Percentiles rank a stretch among this genome's conserved stretches.
These are phyloP conservation scores for Claviceps fusiformis DNA, from an alignment of 2,329 filamentous ascomycete genomes.

Conservation along the genomic window DNA sequence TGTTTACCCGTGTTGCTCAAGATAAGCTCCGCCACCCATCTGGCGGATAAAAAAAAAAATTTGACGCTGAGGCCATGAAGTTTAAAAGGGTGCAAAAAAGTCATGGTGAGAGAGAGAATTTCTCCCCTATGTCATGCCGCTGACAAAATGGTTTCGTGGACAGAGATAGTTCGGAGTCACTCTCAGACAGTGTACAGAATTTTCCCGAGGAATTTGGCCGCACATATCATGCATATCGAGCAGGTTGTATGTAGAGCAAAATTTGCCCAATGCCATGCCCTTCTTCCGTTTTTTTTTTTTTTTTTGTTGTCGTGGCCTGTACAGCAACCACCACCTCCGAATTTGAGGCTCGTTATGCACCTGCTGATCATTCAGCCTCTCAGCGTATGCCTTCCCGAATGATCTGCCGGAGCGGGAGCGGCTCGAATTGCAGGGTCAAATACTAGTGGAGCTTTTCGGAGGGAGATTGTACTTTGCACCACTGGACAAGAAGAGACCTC, in stretches of 20 bases:
- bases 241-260: slow-evolving; percentile 27
- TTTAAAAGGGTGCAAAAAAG: no score
- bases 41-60: no score
- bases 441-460: slow-evolving; percentile 24
- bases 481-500: slow-evolving; percentile 20
- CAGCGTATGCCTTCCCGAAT: slow-evolving; percentile 34
- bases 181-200: slow-evolving; percentile 27
- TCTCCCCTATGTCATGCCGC: not conserved
- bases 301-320: no score
- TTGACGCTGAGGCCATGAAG: no score
- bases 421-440: slow-evolving; percentile 25
- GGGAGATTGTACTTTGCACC: slow-evolving; percentile 30
- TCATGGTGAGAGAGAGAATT: no score
- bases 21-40: not conserved
- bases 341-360: not conserved
- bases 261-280: no score
- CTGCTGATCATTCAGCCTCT: slow-evolving; percentile 2
- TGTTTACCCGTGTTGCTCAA: not conserved
- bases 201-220: slow-evolving; percentile 30
- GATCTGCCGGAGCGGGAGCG: slow-evolving; percentile 28
- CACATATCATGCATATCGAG: slow-evolving; percentile 33
- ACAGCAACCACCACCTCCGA: no score
- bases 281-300: no score
- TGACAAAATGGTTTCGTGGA: not conserved
- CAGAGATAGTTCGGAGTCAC: slow-evolving; percentile 20